Conservation (phyloP, 768 basidiomycete genomes). For the Pleurotus sapidus region DNA sequence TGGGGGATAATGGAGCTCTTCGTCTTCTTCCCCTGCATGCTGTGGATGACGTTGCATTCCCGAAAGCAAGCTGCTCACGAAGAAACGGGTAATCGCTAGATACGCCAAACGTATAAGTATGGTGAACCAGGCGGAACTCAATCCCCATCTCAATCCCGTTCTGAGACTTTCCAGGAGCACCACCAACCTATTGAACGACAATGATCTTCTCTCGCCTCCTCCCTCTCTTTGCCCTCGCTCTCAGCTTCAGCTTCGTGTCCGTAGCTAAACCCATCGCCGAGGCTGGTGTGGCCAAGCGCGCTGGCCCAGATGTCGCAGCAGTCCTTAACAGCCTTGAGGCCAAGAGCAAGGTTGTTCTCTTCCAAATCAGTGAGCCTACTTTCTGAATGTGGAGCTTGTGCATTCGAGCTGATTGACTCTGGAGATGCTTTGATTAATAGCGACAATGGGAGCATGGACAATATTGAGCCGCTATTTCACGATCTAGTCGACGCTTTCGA, state of each 20-base stretch:
- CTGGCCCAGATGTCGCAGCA: constrained; percentile 13
- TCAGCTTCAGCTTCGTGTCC: not conserved
- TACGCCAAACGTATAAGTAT: too few species aligned
- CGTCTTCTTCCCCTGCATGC: too few species aligned
- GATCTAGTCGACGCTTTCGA: constrained; percentile 17
- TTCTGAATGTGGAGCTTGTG: not conserved
- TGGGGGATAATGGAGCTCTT: too few species aligned
- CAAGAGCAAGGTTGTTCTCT: constrained; percentile 15
- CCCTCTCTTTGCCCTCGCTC: not conserved
- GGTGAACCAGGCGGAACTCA: too few species aligned
- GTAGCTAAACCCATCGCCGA: not conserved
- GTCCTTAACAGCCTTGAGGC: constrained; percentile 18
- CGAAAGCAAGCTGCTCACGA: too few species aligned
- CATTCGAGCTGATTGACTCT: constrained; percentile 8
- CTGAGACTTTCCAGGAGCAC: too few species aligned
- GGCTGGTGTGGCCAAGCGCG: not conserved
- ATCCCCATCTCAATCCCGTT: too few species aligned
- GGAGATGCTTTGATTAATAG: not conserved
- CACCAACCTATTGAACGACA: not conserved
- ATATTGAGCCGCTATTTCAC: constrained; percentile 18
- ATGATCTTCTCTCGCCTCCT: not conserved
- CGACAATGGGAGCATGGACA: constrained; percentile 15
- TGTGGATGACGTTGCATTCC: too few species aligned
- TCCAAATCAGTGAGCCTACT: constrained; percentile 16
- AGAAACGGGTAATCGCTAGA: too few species aligned